These are phyloP conservation scores for Lichtheimia ornata DNA, from an alignment of 371 early-diverging fungal species.

Conservation along the genomic window DNA sequence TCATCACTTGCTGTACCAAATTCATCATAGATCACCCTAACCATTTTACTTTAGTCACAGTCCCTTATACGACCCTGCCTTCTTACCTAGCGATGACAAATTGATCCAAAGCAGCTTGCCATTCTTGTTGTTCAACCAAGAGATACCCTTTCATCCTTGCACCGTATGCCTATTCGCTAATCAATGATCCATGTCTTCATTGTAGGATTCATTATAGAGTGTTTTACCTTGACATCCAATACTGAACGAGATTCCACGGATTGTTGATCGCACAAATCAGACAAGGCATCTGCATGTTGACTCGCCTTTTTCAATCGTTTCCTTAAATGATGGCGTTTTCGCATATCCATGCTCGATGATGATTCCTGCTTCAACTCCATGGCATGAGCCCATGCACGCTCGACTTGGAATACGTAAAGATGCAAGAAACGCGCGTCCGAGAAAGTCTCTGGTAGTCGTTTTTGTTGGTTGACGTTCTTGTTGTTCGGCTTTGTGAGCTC, in stretches of 20 bases:
- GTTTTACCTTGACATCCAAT: conserved; percentile 64
- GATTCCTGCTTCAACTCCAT: conserved; percentile 76
- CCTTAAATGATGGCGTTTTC: conserved; percentile 70
- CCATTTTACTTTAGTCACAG: neutral
- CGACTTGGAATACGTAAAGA: conserved; percentile 67
- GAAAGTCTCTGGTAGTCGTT: conserved; percentile 49
- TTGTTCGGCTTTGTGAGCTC: conserved; percentile 61
- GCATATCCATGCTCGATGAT: conserved; percentile 56
- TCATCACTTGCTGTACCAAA: conserved; percentile 50
- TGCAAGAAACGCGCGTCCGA: conserved; percentile 61
- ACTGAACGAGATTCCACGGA: conserved; percentile 56
- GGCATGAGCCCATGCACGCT: conserved; percentile 81
- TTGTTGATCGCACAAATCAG: conserved; percentile 52
- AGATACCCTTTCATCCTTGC: conserved; percentile 69
- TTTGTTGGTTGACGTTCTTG: conserved; percentile 46
- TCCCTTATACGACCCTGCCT: neutral
- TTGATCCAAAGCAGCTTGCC: conserved; percentile 67
- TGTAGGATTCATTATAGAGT: neutral
- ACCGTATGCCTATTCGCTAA: conserved; percentile 62
- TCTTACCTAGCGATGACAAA: conserved; percentile 55
- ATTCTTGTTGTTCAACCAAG: conserved; percentile 68
- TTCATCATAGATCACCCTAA: conserved; percentile 68
- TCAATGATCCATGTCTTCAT: neutral
- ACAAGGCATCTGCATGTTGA: conserved; percentile 54
- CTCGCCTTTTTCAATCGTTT: conserved; percentile 67